A percentile compares a stretch with the other conserved stretches of the same genome.
These are phyloP conservation scores for Pseudogymnoascus sp. DNA, from an alignment of 2,329 filamentous ascomycete species.

Conservation along the genomic window DNA sequence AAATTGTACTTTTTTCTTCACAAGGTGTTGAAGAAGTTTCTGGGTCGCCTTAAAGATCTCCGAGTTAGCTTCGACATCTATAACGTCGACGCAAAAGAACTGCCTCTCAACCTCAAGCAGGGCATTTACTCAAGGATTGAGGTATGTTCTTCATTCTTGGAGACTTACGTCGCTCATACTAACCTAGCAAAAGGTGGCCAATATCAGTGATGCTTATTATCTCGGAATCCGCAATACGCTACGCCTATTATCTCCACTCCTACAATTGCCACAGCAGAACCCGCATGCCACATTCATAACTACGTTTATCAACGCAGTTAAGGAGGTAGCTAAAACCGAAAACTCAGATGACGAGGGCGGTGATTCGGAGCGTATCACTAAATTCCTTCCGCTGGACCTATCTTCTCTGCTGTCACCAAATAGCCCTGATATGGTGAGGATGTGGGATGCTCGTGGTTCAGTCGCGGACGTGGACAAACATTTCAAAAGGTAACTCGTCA, in stretches of 20 bases:
- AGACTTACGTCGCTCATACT: background rate
- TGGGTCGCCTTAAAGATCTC: constrained; percentile 21
- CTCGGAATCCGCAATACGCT: constrained; percentile 29
- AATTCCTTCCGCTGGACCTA: constrained; percentile 15
- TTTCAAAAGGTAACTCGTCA: constrained; percentile 17
- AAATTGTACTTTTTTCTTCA: constrained; percentile 33
- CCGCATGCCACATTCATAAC: constrained; percentile 36
- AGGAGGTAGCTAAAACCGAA: constrained; percentile 13
- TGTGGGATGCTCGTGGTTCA: constrained; percentile 8
- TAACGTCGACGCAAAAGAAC: constrained; percentile 24
- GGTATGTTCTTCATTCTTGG: constrained; percentile 23
- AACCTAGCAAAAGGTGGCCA: constrained; percentile 30
- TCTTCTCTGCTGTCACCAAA: background rate
- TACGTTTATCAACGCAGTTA: constrained; percentile 36
- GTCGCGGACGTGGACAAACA: constrained; percentile 16
- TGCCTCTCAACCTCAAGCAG: constrained; percentile 22
- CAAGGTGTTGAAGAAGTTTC: constrained; percentile 30
- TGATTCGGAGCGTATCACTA: constrained; percentile 13
- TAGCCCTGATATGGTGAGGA: constrained; percentile 2
- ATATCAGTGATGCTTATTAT: constrained; percentile 35
- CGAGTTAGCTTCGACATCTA: constrained; percentile 29
- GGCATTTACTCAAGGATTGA: constrained; percentile 35
- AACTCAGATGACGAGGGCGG: background rate
- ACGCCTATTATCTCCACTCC: constrained; percentile 28
- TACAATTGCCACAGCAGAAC: constrained; percentile 32